Conservation (phyloP, 2,329 filamentous ascomycete genomes). For the Ophiostoma sp. region DNA sequence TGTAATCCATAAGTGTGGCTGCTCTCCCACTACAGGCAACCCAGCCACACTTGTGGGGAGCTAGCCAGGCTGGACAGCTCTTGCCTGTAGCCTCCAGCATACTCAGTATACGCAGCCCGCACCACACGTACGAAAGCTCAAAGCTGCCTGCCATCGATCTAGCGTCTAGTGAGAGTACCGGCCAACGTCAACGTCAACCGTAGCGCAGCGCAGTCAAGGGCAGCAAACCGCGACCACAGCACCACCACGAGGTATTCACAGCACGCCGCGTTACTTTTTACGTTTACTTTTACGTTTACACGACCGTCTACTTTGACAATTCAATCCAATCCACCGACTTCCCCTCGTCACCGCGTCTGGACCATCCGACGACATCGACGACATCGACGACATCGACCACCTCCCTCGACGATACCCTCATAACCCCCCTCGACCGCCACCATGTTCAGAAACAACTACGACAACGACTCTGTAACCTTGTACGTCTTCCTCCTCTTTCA, state of each 20-base stretch:
- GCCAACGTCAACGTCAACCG: neutral
- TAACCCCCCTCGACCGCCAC: constrained; percentile 36
- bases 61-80: constrained; percentile 8
- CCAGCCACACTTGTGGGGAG: constrained; percentile 14
- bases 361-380: constrained; percentile 6
- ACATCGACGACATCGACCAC: constrained; percentile 2
- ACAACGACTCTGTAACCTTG: constrained; percentile 99
- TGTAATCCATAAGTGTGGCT: constrained; percentile 4
- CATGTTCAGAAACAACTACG: constrained; percentile 99
- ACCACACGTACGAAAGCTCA: constrained; percentile 27
- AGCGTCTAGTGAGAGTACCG: neutral
- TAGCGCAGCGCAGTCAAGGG: neutral
- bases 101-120: neutral
- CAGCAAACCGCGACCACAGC: neutral
- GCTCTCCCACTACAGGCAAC: neutral
- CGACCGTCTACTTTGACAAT: neutral
- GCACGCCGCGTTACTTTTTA: neutral
- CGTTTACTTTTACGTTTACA: neutral
- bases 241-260: neutral
- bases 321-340: neutral
- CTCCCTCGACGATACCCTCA: neutral
- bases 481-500: constrained; percentile 46
- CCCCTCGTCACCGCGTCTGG: constrained; percentile 9
- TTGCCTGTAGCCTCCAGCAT: constrained; percentile 8
- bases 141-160: constrained; percentile 27